Conservation (phyloP, 345 rosid species). For the Angophora floribunda region DNA sequence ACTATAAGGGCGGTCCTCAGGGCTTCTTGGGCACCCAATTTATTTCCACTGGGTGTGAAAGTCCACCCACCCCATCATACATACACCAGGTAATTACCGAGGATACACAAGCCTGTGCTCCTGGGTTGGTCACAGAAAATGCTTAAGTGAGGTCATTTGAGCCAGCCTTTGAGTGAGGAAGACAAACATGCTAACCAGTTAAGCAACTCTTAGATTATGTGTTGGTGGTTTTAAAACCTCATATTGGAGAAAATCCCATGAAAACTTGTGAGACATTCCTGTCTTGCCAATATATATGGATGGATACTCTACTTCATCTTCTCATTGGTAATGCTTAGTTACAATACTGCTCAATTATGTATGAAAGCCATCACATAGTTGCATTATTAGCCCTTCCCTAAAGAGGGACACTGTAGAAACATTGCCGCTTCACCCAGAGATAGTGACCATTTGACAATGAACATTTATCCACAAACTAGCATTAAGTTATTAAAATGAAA, state of each 20-base stretch:
- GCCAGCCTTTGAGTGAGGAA: background rate
- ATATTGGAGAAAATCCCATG: background rate
- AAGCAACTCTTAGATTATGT: background rate
- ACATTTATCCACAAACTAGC: background rate
- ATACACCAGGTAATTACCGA: background rate
- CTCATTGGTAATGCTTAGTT: background rate
- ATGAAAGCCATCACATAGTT: background rate
- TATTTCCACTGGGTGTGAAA: background rate
- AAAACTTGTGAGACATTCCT: background rate
- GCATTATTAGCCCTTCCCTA: background rate
- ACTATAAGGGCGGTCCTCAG: background rate
- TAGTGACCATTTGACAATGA: background rate
- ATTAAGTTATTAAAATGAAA: background rate
- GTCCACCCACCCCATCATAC: background rate
- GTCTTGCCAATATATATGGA: background rate
- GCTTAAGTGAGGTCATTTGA: background rate
- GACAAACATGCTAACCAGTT: background rate
- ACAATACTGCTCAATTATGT: background rate
- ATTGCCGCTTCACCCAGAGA: background rate
- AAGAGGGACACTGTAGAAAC: background rate
- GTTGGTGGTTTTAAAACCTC: background rate
- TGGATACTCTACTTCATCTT: background rate
- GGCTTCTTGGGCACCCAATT: background rate
- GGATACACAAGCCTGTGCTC: background rate
- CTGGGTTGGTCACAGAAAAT: background rate